Conservation (phyloP, 2,329 filamentous ascomycete species). For the Elsinoe ampelina region DNA sequence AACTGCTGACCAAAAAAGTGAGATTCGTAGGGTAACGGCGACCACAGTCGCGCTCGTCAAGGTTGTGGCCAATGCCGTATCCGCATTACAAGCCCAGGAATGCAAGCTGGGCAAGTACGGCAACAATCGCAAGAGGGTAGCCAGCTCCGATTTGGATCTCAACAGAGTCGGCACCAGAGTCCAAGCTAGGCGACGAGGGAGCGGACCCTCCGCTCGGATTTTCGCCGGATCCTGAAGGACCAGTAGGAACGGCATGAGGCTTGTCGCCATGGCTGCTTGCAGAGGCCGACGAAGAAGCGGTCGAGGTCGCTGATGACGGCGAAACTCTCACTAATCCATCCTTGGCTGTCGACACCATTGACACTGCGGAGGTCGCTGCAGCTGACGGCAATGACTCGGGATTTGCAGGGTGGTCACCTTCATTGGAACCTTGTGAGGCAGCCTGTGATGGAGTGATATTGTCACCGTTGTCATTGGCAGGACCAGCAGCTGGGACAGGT, state of each 20-base stretch:
- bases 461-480: too few species aligned
- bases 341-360: neutral
- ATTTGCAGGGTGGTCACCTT: too few species aligned
- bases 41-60: too few species aligned
- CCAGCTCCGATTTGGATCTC: neutral
- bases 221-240: neutral
- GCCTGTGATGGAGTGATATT: too few species aligned
- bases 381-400: too few species aligned
- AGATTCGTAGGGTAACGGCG: too few species aligned
- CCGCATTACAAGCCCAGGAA: neutral
- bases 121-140: neutral
- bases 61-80: neutral
- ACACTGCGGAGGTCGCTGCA: too few species aligned
- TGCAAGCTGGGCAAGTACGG: neutral
- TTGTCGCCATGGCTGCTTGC: neutral
- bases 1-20: too few species aligned
- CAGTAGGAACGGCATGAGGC: neutral
- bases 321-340: neutral
- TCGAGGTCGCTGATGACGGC: neutral
- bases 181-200: neutral
- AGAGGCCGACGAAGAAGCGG: neutral
- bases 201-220: neutral
- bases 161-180: conserved; percentile 6
- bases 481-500: too few species aligned
- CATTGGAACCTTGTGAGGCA: too few species aligned